Conservation (phyloP, 83 land plant species). For the Larix sibirica region DNA sequence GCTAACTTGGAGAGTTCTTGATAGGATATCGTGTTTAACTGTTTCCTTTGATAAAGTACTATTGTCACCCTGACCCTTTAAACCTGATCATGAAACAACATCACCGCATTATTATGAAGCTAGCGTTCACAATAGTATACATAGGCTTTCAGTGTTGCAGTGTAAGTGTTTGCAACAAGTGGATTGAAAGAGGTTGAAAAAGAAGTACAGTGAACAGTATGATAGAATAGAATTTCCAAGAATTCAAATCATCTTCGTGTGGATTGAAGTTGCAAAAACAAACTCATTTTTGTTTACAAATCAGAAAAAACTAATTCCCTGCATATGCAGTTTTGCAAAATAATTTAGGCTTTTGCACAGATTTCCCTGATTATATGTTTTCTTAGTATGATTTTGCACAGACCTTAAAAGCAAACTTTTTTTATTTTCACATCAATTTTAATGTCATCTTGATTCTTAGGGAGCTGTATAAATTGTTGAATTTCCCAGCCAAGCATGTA, state of each 20-base stretch:
- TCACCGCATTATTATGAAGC: not conserved
- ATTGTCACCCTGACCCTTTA: constrained; percentile 6
- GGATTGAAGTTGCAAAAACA: not conserved
- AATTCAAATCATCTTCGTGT: not conserved
- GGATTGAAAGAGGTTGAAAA: not conserved
- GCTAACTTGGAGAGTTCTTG: constrained; percentile 42
- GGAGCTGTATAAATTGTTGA: no score
- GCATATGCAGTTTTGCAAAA: not conserved
- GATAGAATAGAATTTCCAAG: not conserved
- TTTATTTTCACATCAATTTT: not conserved
- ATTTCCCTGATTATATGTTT: not conserved
- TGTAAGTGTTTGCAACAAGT: not conserved
- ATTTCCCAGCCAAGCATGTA: no score
- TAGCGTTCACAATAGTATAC: not conserved
- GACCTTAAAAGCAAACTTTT: no score
- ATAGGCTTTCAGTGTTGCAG: not conserved
- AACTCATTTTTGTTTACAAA: not conserved
- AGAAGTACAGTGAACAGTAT: not conserved
- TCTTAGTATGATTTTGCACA: not conserved
- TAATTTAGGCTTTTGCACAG: not conserved
- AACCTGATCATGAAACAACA: constrained; percentile 6
- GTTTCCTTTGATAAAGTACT: constrained; percentile 8
- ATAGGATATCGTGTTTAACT: constrained; percentile 17
- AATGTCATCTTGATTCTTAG: no score
- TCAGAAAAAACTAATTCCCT: not conserved